Conservation (phyloP, 2,329 filamentous ascomycete genomes). For the Elsinoe batatas region DNA sequence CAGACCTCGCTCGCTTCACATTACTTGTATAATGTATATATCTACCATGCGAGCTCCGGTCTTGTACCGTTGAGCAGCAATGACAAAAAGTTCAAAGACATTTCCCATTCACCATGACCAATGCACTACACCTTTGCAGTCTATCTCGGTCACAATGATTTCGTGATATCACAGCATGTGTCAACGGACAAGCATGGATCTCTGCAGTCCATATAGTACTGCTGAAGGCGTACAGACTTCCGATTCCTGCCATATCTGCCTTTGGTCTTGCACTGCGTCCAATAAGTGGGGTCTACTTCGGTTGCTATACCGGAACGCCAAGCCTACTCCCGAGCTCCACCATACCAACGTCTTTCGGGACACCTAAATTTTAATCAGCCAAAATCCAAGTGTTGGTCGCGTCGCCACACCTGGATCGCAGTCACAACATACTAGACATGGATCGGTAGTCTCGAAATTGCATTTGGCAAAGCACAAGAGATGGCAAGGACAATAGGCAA, state of each 20-base stretch:
- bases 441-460: neutral
- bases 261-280: no score
- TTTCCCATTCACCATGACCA: neutral
- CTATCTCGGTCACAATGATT: neutral
- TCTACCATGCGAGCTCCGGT: neutral
- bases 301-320: constrained; percentile 3
- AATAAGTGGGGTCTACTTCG: neutral
- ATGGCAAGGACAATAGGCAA: neutral
- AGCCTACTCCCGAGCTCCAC: neutral
- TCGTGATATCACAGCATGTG: no score
- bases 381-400: neutral
- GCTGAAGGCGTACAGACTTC: no score
- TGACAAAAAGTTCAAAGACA: neutral
- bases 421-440: neutral
- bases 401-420: neutral
- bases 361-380: neutral
- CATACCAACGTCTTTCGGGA: neutral
- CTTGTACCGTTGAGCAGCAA: constrained; percentile 7
- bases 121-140: no score
- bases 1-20: neutral
- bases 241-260: no score
- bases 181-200: no score
- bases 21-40: constrained; percentile 12
- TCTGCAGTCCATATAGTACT: neutral
- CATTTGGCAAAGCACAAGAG: neutral